phyloP scores from a whole-genome alignment of 1,139 yeast species.

The Saccharomyces pastorianus region DNA sequence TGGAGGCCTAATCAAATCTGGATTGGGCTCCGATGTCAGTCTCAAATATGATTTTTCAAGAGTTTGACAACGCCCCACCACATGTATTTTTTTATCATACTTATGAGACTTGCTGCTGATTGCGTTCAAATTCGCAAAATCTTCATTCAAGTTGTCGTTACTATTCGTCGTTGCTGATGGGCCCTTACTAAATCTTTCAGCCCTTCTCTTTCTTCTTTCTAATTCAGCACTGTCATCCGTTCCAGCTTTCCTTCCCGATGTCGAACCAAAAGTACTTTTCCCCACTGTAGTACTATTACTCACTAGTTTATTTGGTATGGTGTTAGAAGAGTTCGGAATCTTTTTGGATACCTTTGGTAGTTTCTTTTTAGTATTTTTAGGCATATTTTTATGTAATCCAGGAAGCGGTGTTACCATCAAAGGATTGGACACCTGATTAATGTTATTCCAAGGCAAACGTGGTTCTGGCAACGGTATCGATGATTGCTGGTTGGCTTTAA shows the following conservation, averaged over 20 bases:
- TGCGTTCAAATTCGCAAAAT: slow-evolving; percentile 28
- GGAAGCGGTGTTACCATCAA: slow-evolving; percentile 1
- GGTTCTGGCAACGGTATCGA: background rate
- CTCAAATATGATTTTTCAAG: slow-evolving; percentile 76
- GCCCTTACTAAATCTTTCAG: slow-evolving; percentile 22
- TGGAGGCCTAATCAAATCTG: slow-evolving; percentile 71
- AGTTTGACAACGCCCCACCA: slow-evolving; percentile 58
- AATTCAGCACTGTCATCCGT: slow-evolving; percentile 8
- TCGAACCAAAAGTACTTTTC: background rate
- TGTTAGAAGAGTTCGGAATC: background rate
- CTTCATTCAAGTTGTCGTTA: slow-evolving; percentile 14
- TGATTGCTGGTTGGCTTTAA: background rate
- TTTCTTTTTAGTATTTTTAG: background rate
- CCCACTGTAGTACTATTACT: background rate
- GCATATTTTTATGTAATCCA: background rate
- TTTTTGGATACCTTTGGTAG: background rate
- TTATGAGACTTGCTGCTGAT: slow-evolving; percentile 27
- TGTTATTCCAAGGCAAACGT: background rate
- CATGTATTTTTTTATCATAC: slow-evolving; percentile 31
- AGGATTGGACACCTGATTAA: background rate
- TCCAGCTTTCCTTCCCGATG: background rate
- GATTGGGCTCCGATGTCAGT: slow-evolving; percentile 87
- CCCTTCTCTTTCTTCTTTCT: slow-evolving; percentile 24
- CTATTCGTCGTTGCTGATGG: slow-evolving; percentile 5
- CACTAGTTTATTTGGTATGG: background rate